phyloP scores from a whole-genome alignment of 140 eudicot species.

The Bidens hawaiensis region DNA sequence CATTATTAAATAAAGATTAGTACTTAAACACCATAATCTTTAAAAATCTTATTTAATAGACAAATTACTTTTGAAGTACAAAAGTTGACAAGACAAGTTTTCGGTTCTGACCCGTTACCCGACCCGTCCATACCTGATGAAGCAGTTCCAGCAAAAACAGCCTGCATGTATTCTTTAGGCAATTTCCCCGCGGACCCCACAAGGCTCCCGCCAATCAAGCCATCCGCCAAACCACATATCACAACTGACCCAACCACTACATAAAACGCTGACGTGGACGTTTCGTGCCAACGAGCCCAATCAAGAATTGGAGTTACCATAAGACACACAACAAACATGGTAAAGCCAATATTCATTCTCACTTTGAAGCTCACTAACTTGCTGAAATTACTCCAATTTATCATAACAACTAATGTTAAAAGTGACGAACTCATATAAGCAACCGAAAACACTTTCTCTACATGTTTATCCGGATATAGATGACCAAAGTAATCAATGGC shows the following conservation, averaged over 20 bases:
- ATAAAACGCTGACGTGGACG: conserved; percentile 27
- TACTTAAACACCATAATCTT: background rate
- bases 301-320: conserved; percentile 63
- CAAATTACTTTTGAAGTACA: background rate
- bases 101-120: background rate
- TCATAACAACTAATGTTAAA: conserved; percentile 40
- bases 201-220: conserved; percentile 76
- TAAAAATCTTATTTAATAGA: background rate
- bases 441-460: conserved; percentile 75
- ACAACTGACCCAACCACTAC: conserved; percentile 49
- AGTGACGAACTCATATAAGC: conserved; percentile 76
- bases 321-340: conserved; percentile 54
- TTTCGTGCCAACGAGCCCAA: conserved; percentile 38
- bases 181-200: conserved; percentile 84
- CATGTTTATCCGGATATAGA: conserved; percentile 64
- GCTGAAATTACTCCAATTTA: conserved; percentile 35
- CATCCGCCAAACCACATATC: conserved; percentile 70
- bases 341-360: conserved; percentile 75
- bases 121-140: conserved; percentile 49
- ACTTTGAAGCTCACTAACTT: conserved; percentile 39
- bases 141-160: conserved; percentile 91
- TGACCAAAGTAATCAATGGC: conserved; percentile 76
- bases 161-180: conserved; percentile 91
- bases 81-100: background rate
- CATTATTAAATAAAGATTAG: background rate